These are phyloP conservation scores for Lyophyllum decastes DNA, from an alignment of 768 basidiomycete species.

Conservation along the genomic window DNA sequence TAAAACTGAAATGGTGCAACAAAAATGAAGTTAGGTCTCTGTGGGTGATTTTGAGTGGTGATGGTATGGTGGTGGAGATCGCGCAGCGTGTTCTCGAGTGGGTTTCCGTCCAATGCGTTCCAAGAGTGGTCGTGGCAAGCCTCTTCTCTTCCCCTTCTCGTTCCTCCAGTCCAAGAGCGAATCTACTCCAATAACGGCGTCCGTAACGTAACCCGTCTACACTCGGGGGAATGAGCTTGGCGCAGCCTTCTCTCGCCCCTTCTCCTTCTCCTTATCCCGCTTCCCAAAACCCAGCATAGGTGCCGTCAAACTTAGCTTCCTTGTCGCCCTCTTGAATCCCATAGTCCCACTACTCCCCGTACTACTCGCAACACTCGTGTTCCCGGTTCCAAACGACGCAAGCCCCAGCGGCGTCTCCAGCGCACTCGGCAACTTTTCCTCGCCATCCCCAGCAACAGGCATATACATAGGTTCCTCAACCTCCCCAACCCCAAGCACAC, in stretches of 20 bases:
- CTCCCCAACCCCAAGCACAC: constrained; percentile 2
- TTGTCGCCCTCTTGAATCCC: constrained; percentile 43
- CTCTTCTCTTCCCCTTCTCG: background rate
- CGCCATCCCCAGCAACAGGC: background rate
- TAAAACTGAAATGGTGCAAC: background rate
- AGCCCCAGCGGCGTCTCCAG: constrained; percentile 5
- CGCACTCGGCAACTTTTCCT: background rate
- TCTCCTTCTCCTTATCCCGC: constrained; percentile 56
- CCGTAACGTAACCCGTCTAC: background rate
- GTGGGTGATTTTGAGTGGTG: background rate
- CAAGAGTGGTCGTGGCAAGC: background rate
- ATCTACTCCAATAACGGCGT: too few species aligned
- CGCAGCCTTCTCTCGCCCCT: constrained; percentile 20
- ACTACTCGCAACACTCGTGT: constrained; percentile 21
- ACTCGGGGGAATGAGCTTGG: constrained; percentile 8
- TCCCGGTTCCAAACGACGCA: constrained; percentile 7
- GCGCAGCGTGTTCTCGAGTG: background rate
- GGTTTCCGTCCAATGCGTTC: background rate
- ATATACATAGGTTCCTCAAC: background rate
- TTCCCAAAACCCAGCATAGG: constrained; percentile 61
- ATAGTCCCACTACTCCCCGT: constrained; percentile 16
- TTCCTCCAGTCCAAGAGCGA: background rate
- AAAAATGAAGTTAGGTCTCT: background rate
- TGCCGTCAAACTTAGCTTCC: constrained; percentile 70
- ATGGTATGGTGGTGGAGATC: background rate